Evolutionary conservation across 1,284 basidiomycete genomes (phyloP).

Genomic region (Apiotrichum laibachii): DNA sequence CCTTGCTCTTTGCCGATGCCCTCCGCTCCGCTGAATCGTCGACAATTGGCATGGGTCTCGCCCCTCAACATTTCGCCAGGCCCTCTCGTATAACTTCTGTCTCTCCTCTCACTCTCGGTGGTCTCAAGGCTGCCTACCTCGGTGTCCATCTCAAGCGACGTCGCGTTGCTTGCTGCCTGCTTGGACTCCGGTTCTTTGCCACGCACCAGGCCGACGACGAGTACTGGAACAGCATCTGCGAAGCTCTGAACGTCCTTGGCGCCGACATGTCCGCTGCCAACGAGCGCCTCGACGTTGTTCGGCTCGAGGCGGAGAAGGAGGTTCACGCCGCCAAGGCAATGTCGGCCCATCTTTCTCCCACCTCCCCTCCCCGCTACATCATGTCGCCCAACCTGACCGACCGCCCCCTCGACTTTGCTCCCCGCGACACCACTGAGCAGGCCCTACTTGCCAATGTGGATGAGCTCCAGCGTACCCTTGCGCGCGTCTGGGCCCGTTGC

Average conservation of each 20-base stretch:
- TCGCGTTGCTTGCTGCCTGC: constrained; percentile 41
- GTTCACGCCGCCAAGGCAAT: constrained; percentile 2
- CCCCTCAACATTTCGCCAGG: background rate
- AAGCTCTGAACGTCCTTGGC: constrained; percentile 21
- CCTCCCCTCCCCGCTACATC: background rate
- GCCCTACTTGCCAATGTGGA: constrained; percentile 14
- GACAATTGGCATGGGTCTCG: constrained; percentile 3
- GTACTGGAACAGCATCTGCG: constrained; percentile 36
- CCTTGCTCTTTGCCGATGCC: constrained; percentile 4
- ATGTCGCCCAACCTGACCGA: background rate
- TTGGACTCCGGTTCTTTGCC: constrained; percentile 34
- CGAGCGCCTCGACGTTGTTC: constrained; percentile 21
- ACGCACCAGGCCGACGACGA: constrained; percentile 5
- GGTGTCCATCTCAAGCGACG: constrained; percentile 42
- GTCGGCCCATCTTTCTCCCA: background rate
- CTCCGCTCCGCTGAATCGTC: background rate
- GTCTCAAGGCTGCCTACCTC: constrained; percentile 40
- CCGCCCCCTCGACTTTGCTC: constrained; percentile 14
- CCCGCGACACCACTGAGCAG: constrained; percentile 16
- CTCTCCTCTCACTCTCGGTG: constrained; percentile 38
- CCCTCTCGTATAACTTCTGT: constrained; percentile 24
- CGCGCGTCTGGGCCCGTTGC: constrained; percentile 16
- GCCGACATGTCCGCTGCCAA: constrained; percentile 23
- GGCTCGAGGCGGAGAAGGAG: constrained; percentile 20
- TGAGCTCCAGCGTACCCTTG: constrained; percentile 21